These are phyloP conservation scores for Trametes maxima DNA, from an alignment of 768 basidiomycete species.

Conservation along the genomic window DNA sequence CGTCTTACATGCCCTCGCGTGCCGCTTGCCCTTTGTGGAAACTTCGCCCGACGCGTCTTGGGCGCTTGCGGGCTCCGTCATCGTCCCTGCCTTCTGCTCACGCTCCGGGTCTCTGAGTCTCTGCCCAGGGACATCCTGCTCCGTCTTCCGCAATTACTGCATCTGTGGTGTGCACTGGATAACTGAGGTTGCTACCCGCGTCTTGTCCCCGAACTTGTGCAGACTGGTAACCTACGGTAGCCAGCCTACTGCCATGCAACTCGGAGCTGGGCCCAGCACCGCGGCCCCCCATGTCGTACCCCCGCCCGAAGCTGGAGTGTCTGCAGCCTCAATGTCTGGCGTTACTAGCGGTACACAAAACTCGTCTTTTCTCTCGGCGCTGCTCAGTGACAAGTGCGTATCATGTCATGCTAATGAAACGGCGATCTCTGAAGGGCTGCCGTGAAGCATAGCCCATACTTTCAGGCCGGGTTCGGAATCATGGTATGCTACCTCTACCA, in stretches of 20 bases:
- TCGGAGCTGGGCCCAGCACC: too few relatives aligned
- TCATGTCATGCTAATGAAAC: not conserved
- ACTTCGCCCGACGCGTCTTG: slow-evolving; percentile 5
- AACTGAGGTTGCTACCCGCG: too few relatives aligned
- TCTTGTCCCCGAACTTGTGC: too few relatives aligned
- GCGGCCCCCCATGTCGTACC: not conserved
- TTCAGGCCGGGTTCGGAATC: slow-evolving; percentile 96
- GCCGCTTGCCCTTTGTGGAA: not conserved
- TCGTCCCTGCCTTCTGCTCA: not conserved
- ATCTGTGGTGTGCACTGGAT: not conserved
- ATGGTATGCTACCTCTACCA: slow-evolving; percentile 60
- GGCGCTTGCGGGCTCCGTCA: too few relatives aligned
- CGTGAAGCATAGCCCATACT: slow-evolving; percentile 75
- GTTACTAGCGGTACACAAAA: not conserved
- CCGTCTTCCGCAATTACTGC: not conserved
- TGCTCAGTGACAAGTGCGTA: slow-evolving; percentile 34
- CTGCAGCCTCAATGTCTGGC: not conserved
- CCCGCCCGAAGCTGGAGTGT: not conserved
- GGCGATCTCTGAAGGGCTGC: slow-evolving; percentile 12
- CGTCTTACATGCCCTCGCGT: slow-evolving; percentile 16
- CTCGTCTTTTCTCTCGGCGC: slow-evolving; percentile 22
- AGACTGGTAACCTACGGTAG: too few relatives aligned
- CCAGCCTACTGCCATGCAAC: too few relatives aligned
- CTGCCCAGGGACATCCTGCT: not conserved
- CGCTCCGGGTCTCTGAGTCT: not conserved